Evolutionary conservation across 495 filamentous ascomycete genomes (phyloP).

Genomic region (Pyrenopolyporus hunteri): DNA sequence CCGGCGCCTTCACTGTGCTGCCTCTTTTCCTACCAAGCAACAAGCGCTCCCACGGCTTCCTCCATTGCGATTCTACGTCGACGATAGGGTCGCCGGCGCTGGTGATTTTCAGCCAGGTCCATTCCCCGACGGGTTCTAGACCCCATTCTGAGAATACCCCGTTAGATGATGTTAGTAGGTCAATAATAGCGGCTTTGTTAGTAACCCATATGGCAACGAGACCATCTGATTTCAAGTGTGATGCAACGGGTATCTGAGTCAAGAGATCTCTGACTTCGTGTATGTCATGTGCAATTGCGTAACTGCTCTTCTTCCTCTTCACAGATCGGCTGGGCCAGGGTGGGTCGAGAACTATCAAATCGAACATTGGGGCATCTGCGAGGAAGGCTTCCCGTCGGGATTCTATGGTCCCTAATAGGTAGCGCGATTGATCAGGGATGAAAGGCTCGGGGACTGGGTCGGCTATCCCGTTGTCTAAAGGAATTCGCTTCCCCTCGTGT

Average conservation of each 20-base stretch:
- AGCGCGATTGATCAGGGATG: constrained; percentile 44
- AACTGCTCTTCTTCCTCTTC: constrained; percentile 66
- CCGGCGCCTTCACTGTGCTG: constrained; percentile 21
- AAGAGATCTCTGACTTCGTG: constrained; percentile 53
- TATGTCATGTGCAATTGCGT: constrained; percentile 59
- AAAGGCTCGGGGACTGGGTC: neutral
- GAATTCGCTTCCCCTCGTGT: constrained; percentile 33
- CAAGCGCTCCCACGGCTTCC: constrained; percentile 86
- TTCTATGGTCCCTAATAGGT: constrained; percentile 51
- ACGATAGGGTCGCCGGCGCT: constrained; percentile 70
- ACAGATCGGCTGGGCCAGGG: constrained; percentile 95
- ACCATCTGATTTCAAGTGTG: constrained; percentile 59
- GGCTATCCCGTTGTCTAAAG: constrained; percentile 1
- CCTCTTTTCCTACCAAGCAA: constrained; percentile 64
- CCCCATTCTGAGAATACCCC: constrained; percentile 67
- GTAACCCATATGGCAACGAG: constrained; percentile 87
- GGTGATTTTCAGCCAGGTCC: constrained; percentile 91
- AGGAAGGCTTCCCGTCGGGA: constrained; percentile 42
- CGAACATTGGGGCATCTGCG: constrained; percentile 59
- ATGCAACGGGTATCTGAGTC: constrained; percentile 57
- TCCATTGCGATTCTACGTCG: constrained; percentile 70
- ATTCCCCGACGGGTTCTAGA: constrained; percentile 75
- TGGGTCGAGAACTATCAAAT: constrained; percentile 86
- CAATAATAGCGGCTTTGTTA: constrained; percentile 68
- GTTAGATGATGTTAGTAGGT: constrained; percentile 57